Evolutionary conservation across 345 rosid species (phyloP), one percentile per base, ranked within the genome.

Genomic region (Schrenkiella parvula): DNA sequence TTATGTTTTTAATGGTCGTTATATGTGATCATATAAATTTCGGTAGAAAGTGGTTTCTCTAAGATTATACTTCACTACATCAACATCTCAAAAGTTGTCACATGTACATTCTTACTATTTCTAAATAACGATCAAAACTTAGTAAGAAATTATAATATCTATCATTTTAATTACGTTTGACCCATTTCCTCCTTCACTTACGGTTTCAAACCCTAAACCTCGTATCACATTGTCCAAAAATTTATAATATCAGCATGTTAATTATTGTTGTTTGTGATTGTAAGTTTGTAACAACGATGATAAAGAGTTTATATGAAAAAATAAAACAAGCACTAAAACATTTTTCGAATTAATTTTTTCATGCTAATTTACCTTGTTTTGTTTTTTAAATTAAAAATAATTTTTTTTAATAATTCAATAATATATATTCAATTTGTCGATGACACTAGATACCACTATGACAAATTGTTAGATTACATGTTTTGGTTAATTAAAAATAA

Each of bases 1-100:
- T 53, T 26, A 28, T 52, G 35, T 26, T 14, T 8, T 52, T 15
- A 52, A 7, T 52, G 19, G 58, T 52, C 15, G 54, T 5, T 50
- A 23, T 52, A 52, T 28, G 23, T 52, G 34, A 52, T 51, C 32
- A 23, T 12, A 12, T 52, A 29, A 31, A 31, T 31, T 13, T 23
- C 18, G 55, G 54, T 44, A 44, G 7, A 43, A 6, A 12, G 17
- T 13, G 31, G n/a, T 8, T 31, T 39, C 22, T 26, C 8, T 22
- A 66, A 39, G 38, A 39, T 39, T 26, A 52, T 52, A 54, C 63
- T 19, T 54, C 53, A 68, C 54, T 43, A 42, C 72, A 54, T 54
- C 42, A 41, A 68, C 63, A 55, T 42, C 72, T 68, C 43, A 68
- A 68, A 68, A 68, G 54, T 42, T 14, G 53, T 68, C 72, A 68